Base-by-base conservation (phyloP, 116 monocot species). In the Phalaenopsis hybrid region DNA sequence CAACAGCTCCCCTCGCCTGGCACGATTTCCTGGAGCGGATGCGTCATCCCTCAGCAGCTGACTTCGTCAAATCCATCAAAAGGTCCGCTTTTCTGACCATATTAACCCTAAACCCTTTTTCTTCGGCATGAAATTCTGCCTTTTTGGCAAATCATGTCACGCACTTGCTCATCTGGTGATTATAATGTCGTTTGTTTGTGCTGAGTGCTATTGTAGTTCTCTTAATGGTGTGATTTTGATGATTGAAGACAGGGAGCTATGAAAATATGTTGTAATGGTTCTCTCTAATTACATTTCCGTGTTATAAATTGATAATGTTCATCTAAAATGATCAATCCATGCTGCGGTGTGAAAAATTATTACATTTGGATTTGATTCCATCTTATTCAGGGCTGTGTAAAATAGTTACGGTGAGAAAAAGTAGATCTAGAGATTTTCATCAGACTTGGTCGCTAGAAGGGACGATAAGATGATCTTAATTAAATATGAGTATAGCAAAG, bases 1-100 rank as follows among this genome's bases (percentile, higher is more conserved):
- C 92, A 61, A 86, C 92, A 1, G 88, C 92, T n/a, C 91, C 94
- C 16, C 92, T 94, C 28, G 88, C 94, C 15, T 94, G 96, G 96
- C 94, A 91, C 81, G 94, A 96, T 81, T 96, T 96, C 86, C 86
- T 96, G 57, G 96, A 96, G 83, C 89, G 96, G 65, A 96, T 96
- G 96, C 94, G 94, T 58, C 92, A 96, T 33, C 96, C 94, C 59
- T 92, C 96, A 77, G 96, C 96, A 69, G 86, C 89, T 31, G 94
- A 96, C 58, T 91, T 96, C 76, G 94, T 96, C 82, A 96, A 94
- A 77, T 94, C 94, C 77, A 96, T 96, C 84, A 96, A 96, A 82
- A 92, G 31, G 31, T 31, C 13, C 20, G 51, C 77, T 28, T 51
- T 28, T 10, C 77, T 4, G 20, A 11, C 55, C 4, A 11, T 31